Evolutionary conservation across 1,284 basidiomycete genomes (phyloP), one percentile per base, ranked within the genome.

Genomic region (Sphagnurus paluster): DNA sequence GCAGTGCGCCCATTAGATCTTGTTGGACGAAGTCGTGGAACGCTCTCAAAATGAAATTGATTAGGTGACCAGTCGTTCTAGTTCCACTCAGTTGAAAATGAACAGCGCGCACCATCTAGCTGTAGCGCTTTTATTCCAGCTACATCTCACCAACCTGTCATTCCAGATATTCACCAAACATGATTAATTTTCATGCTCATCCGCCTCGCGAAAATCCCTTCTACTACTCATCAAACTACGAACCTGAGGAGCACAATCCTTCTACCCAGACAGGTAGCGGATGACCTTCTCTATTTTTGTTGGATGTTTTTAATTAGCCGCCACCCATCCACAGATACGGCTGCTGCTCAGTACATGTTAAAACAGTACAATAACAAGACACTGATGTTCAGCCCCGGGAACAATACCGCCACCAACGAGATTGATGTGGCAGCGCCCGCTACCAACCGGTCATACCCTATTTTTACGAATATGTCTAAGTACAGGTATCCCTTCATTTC

Each of bases 111-210:
- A 66, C 79, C 17, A 57, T 68, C 24, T 67, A 70, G 37, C 62
- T 85, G 14, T 60, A 84, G 20, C 74, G 70, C 24, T 80, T 81
- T 56, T 83, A 79, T 50, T 68, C 71, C 57, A 58, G 68, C 26
- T 63, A 48, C 59, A 82, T 26, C 67, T 70, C 13, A 64, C 71
- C n/a, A 79, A 75, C 55, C 60, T 72, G 44, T 69, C 67, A 20
- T 59, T 81, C n/a, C 68, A 70, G 43, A 71, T 68, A 42, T 67
- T 82, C 8, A 49, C 62, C 3, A 62, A 63, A 23, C 64, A 70
- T 28, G 70, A 76, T 30, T 75, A 72, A 54, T 69, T 17, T 67
- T 64, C 40, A 60, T 82, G 8, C 67, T 81, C 41, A 64, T 63
- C 41, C 66, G 66, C 60, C 61, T 77, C 30, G 68, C 70, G 44